phyloP scores from a whole-genome alignment of 352 stramenopile species.

The Paralagenidium karlingii region DNA sequence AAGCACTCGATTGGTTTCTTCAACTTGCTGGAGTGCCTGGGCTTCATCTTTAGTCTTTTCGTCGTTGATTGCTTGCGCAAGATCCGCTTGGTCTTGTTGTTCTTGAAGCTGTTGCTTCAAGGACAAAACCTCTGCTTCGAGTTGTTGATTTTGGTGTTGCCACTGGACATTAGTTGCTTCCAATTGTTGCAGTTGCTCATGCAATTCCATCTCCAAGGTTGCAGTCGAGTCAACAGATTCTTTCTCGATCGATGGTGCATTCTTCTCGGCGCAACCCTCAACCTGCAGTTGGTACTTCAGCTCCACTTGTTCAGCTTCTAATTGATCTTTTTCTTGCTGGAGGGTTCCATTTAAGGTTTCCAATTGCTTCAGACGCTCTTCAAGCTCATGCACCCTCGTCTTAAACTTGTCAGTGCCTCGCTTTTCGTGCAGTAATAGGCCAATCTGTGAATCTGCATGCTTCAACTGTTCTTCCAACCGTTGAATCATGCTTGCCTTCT shows the following conservation, averaged over 20 bases:
- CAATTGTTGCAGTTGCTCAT: neutral
- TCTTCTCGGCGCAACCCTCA: too few species aligned
- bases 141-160: neutral
- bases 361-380: conserved; percentile 9
- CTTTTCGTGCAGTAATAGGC: too few species aligned
- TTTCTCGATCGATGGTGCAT: conserved; percentile 15
- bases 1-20: neutral
- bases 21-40: neutral
- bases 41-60: neutral
- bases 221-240: neutral
- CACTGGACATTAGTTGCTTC: conserved; percentile 10
- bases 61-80: neutral
- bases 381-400: too few species aligned
- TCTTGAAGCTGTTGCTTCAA: conserved; percentile 17
- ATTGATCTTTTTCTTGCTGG: conserved; percentile 9
- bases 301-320: conserved; percentile 12
- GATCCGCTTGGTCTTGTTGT: neutral
- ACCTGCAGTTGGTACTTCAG: conserved; percentile 21
- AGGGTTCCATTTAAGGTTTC: neutral
- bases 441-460: too few species aligned
- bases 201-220: neutral
- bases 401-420: too few species aligned
- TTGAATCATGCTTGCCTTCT: too few species aligned
- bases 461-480: too few species aligned
- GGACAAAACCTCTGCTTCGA: conserved; percentile 6